Evolutionary conservation across 345 rosid genomes (phyloP), one percentile per base, ranked within the genome.

Genomic region (Balakata baccata): DNA sequence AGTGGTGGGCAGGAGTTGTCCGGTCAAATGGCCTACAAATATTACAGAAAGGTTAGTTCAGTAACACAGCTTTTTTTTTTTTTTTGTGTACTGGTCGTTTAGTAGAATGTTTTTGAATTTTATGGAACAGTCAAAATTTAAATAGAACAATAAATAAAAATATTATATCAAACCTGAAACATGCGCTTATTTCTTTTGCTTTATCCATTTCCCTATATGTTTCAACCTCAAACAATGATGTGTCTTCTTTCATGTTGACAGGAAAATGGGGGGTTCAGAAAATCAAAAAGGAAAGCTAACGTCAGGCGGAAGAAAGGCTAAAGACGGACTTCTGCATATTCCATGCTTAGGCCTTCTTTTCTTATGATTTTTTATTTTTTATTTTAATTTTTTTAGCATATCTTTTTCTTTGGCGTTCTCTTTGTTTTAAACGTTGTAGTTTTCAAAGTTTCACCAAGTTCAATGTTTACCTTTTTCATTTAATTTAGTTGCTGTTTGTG

Each of bases 21-120:
- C 0, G 99, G 99, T 66, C 88, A 70, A 76, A 75, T 79, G 61
- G 99, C 98, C 46, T 92, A 92, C 80, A 89, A 89, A 80, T 82
- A 81, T 63, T 92, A 87, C 83, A 83, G 79, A 85, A 95, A 87
- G 96, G 98, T 90, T 69, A 81, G 72, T 6, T 46, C 25, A 59
- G 65, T 11, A n/a, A 58, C 20, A 10, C 34, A 41, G 37, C 11
- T 23, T 37, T 47, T 20, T 38, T 39, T 8, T 18, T 39, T 63
- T 2, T 11, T 11, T 17, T 68, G n/a, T 11, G 34, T 7, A 25
- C 34, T 45, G 5, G 13, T 69, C 20, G 11, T 25, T 18, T n/a
- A 5, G 60, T n/a, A 8, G 61, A 22, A 6, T 22, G 12, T 22
- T 10, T 57, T n/a, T 57, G 29, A 57, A 57, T 11, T 20, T 53